These are phyloP conservation scores for Aspergillus felis DNA, from an alignment of 2,329 filamentous ascomycete species.

Conservation along the genomic window DNA sequence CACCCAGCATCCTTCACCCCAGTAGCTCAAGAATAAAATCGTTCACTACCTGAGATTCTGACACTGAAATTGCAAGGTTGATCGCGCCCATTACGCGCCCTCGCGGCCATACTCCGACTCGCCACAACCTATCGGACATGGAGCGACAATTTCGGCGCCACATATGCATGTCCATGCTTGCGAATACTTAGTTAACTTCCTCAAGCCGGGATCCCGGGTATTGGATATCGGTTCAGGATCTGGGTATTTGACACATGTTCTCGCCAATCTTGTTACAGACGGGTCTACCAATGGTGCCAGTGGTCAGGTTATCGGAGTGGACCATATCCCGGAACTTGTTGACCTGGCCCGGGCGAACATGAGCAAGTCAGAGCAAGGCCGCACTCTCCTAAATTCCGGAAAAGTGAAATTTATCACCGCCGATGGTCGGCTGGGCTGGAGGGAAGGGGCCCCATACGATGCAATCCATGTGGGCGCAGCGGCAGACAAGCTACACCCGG, in stretches of 20 bases:
- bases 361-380: conserved; percentile 58
- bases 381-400: conserved; percentile 57
- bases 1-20: neutral
- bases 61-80: conserved; percentile 56
- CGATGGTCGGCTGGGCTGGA: conserved; percentile 68
- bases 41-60: neutral
- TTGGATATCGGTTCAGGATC: conserved; percentile 73
- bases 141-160: conserved; percentile 67
- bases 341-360: conserved; percentile 64
- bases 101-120: conserved; percentile 67
- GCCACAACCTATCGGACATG: conserved; percentile 64
- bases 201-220: conserved; percentile 54
- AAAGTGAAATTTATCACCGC: conserved; percentile 69
- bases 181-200: conserved; percentile 58
- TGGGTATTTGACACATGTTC: conserved; percentile 81
- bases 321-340: conserved; percentile 65
- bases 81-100: conserved; percentile 80
- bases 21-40: neutral
- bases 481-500: conserved; percentile 67
- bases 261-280: conserved; percentile 67
- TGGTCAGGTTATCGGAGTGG: conserved; percentile 64
- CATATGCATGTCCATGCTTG: conserved; percentile 68
- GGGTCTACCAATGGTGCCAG: conserved; percentile 23
- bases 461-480: conserved; percentile 94
- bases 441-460: conserved; percentile 66